phyloP scores from a whole-genome alignment of 2,329 filamentous ascomycete genomes.

The Dichotomopilus funicola region DNA sequence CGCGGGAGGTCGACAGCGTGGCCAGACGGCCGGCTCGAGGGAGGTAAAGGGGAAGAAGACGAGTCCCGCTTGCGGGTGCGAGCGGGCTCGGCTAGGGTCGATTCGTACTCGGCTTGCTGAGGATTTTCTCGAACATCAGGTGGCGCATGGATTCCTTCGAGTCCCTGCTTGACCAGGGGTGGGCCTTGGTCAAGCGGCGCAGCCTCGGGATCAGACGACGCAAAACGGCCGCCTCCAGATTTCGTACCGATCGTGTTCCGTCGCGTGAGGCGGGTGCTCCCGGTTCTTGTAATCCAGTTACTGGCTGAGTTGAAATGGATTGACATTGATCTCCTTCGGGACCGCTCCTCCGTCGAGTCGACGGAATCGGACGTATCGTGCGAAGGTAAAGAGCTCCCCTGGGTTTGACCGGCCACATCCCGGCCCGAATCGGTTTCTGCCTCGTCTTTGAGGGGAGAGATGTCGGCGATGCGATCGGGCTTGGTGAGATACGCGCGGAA shows the following conservation, averaged over 20 bases:
- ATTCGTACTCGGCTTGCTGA: conserved; percentile 26
- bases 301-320: conserved; percentile 53
- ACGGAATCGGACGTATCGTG: conserved; percentile 14
- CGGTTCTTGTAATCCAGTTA: conserved; percentile 50
- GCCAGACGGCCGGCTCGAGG: conserved; percentile 47
- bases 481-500: conserved; percentile 34
- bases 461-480: conserved; percentile 22
- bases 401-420: neutral
- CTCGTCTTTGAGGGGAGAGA: conserved; percentile 21
- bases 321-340: conserved; percentile 48
- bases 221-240: conserved; percentile 43
- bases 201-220: conserved; percentile 43
- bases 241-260: conserved; percentile 37
- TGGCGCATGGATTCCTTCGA: conserved; percentile 25
- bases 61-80: conserved; percentile 28
- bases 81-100: conserved; percentile 11
- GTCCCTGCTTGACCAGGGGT: conserved; percentile 22
- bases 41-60: conserved; percentile 52
- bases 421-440: conserved; percentile 12
- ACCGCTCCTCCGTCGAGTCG: conserved; percentile 28
- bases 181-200: conserved; percentile 24
- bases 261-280: conserved; percentile 52
- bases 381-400: conserved; percentile 6
- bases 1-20: conserved; percentile 49
- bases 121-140: conserved; percentile 25